Base-by-base conservation (phyloP, 768 basidiomycete genomes). In the Postia placenta region DNA sequence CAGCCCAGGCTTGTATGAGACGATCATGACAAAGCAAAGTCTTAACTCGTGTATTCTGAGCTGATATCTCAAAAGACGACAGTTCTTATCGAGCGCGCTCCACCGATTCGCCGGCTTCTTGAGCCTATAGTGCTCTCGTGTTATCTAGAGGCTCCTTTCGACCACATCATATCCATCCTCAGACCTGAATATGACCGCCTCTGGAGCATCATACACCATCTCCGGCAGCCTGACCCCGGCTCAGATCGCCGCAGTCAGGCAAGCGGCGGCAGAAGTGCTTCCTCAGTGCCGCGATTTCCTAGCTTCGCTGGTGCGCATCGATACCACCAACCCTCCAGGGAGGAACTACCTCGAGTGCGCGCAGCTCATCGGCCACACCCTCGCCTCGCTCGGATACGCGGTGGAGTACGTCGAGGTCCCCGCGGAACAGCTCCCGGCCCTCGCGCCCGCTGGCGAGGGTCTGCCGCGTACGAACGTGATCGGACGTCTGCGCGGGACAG, bases 301-400 rank as follows among this genome's bases (percentile, higher is more conserved):
- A 5, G 17, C 11, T 7, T 30, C 36, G 2, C 22, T 48, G 12
- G 38, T 49, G n/a, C 39, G 23, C n/a, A 49, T 49, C 14, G 48
- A 49, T 38, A 49, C 48, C 33, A 42, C 48, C 39, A 49, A 49
- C 28, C 39, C 48, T 12, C 41, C 48, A 12, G 48, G 48, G 15
- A 5, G 17, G 27, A 49, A 49, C 22, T 49, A 43, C 22, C 20
- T 24, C 2, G 41, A 43, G 23, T 43, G 39, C 41, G 48, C 48
- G 14, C 22, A 24, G 27, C 23, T 49, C 5, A 49, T 49, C 17
- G 30, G 30, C 2, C 24, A 49, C 48, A 49, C 39, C 5, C 48
- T 49, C 25, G 14, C 2, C 17, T 20, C 6, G 6, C 40, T 49
- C 30, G 48, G 48, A 19, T 49, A 49, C 30, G 27, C 39, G 9